Base-by-base conservation (phyloP, 371 early-diverging fungal species). In the Catenaria anguillulae region DNA sequence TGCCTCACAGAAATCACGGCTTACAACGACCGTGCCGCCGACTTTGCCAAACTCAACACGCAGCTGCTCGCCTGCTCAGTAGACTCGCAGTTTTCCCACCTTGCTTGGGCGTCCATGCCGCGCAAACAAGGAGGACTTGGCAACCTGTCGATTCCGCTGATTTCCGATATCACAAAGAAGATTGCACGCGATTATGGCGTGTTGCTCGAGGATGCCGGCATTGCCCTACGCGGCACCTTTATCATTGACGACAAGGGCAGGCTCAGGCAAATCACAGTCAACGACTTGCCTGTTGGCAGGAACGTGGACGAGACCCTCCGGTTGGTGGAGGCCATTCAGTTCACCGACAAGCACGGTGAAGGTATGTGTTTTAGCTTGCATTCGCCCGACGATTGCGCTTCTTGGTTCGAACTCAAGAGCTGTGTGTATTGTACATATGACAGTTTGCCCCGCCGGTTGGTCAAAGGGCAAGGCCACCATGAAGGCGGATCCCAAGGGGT, bases 81-180 rank as follows among this genome's bases (percentile, higher is more conserved):
- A 42, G 86, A 85, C 73, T 74, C 77, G 34, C 78, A 76, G 55
- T 73, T 73, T 70, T 71, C 76, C 6, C 86, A 84, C 64, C 65
- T 77, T 52, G 71, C 75, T 64, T 90, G 94, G 92, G 77, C 79
- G 66, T 76, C 84, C 71, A 73, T 75, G 62, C 81, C 84, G 45
- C 79, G 87, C 63, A 82, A 82, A 68, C 71, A 89, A 64, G 97
- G 97, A 70, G 99, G 99, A 68, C 74, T 99, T 37, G 93, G 96
- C 56, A 77, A 78, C 55, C 84, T 94, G 84, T 81, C 87, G 64
- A 82, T 90, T 36, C 58, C 58, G 24, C 8, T 58, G 35, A 68
- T 93, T 24, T 79, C 90, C 63, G 97, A 97, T 72, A 77, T 83
- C 66, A 89, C 80, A 71, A 89, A 89, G 79, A 77, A 84, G 70